Evolutionary conservation across 2,329 filamentous ascomycete species (phyloP).

Genomic region (Bipolaris cookei): DNA sequence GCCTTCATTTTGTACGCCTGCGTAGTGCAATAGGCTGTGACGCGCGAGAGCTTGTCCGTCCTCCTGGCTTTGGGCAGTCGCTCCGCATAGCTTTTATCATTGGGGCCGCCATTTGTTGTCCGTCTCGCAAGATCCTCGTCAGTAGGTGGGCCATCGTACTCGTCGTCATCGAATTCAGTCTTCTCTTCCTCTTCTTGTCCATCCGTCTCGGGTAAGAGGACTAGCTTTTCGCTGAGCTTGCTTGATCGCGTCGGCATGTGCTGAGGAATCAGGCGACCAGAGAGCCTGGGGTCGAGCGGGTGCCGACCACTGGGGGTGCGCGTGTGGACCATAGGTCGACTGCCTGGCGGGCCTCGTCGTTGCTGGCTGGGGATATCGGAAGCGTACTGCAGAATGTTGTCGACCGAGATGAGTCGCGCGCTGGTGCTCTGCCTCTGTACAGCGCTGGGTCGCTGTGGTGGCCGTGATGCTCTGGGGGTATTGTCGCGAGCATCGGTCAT

Average conservation of each 20-base stretch:
- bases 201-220: constrained; percentile 83
- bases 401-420: constrained; percentile 77
- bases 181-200: constrained; percentile 63
- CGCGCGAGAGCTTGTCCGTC: constrained; percentile 82
- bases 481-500: constrained; percentile 65
- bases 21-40: constrained; percentile 96
- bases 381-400: constrained; percentile 92
- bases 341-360: constrained; percentile 72
- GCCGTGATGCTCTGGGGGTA: constrained; percentile 37
- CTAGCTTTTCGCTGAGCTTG: constrained; percentile 96
- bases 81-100: constrained; percentile 91
- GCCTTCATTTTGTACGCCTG: constrained; percentile 89
- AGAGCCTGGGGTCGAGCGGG: constrained; percentile 62
- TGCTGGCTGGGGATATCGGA: constrained; percentile 96
- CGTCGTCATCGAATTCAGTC: constrained; percentile 61
- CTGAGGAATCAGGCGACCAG: constrained; percentile 62
- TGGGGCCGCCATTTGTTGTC: constrained; percentile 69
- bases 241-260: constrained; percentile 84
- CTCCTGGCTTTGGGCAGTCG: constrained; percentile 85
- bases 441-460: constrained; percentile 25
- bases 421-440: constrained; percentile 45
- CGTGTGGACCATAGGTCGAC: constrained; percentile 56
- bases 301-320: constrained; percentile 58
- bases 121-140: constrained; percentile 70
- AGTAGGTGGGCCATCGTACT: constrained; percentile 65